Evolutionary conservation across 257 asterid species (phyloP), one percentile per base, ranked within the genome.

Genomic region (Knoxia roxburghii): DNA sequence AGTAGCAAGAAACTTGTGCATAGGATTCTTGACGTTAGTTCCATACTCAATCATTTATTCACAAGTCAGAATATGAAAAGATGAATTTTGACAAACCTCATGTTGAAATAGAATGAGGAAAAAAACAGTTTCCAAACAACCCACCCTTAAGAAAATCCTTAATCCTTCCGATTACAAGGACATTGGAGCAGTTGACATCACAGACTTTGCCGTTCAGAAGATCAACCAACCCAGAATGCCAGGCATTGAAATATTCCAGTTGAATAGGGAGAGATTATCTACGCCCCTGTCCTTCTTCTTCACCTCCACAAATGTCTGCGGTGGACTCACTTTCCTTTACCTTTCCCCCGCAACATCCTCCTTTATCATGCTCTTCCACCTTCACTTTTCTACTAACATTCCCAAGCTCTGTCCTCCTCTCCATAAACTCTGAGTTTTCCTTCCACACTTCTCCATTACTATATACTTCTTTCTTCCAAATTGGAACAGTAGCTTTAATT

Each of bases 391-490:
- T 67, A 64, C 75, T 78, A 67, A 62, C 46, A 49, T 82, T 80
- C 57, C 80, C 86, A 30, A 79, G 84, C 73, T 82, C 89, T 29
- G 80, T 78, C 63, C 78, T 72, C 76, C 95, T 87, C 78, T 84
- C 91, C 61, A 87, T 35, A 69, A 94, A 94, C 79, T 90, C 97
- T 0, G 82, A 73, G 53, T 94, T 94, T 85, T 94, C 96, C 73
- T 94, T 94, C 99, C 99, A 90, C 57, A 87, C 87, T 86, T 94
- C 96, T 57, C 96, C 99, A 65, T 90, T 87, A 27, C 83, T 72
- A 73, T 88, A 94, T 66, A 94, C 95, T 78, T 94, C 97, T 76
- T 94, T 90, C 96, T 94, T 94, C 97, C 99, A 94, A 65, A 90
- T 84, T 0, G 97, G 99, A 64, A 94, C 99, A 0, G 86, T 80